A percentile compares a stretch with the other conserved stretches of the same genome.
Evolutionary conservation across 2,329 filamentous ascomycete species (phyloP).

Genomic region (Lecanoromycetidae sp.): DNA sequence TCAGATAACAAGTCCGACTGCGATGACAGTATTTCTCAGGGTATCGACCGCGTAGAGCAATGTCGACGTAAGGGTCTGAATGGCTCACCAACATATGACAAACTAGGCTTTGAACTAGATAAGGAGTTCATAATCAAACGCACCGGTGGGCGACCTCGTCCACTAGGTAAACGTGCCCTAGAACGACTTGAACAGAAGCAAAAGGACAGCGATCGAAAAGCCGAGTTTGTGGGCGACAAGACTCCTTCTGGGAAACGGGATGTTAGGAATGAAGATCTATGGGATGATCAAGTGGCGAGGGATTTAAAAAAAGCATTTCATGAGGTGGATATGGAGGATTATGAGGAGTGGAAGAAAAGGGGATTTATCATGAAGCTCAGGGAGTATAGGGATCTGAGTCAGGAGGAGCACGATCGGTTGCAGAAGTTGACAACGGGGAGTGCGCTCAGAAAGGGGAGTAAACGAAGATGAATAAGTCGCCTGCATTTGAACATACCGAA

Average conservation of each 20-base stretch:
- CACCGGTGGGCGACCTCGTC: neutral
- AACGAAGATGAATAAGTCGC: neutral
- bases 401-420: slow-evolving; percentile 5
- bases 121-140: neutral
- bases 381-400: slow-evolving; percentile 3
- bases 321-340: slow-evolving; percentile 11
- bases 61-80: slow-evolving; percentile 6
- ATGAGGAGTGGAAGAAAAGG: slow-evolving; percentile 8
- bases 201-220: neutral
- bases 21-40: neutral
- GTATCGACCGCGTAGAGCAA: neutral
- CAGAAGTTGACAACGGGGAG: neutral
- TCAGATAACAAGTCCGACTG: neutral
- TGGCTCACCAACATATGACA: slow-evolving; percentile 9
- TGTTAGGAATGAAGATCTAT: neutral
- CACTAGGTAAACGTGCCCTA: neutral
- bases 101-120: slow-evolving; percentile 11
- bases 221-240: neutral
- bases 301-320: slow-evolving; percentile 9
- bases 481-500: neutral
- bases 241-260: neutral
- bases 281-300: slow-evolving; percentile 8
- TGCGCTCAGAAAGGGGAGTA: slow-evolving; percentile 10
- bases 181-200: neutral
- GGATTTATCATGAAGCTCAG: neutral